phyloP scores from a whole-genome alignment of 2,329 filamentous ascomycete species.

The Claviceps sorghi region DNA sequence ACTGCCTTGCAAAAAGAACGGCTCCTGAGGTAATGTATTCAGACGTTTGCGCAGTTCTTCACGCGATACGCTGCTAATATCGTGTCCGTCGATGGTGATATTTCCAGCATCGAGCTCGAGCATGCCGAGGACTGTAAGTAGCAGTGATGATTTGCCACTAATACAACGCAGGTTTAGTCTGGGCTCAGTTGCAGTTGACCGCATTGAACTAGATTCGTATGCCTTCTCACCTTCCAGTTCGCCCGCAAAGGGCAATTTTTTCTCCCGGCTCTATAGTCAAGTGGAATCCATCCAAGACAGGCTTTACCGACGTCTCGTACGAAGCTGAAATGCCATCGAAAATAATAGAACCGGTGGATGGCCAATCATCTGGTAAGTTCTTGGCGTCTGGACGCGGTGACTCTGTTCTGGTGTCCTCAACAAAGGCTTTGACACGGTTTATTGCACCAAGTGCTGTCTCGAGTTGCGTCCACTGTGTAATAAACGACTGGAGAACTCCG shows the following conservation, averaged over 20 bases:
- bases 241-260: conserved; percentile 29
- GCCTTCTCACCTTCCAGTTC: conserved; percentile 20
- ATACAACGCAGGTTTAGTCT: not conserved
- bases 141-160: conserved; percentile 21
- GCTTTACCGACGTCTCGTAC: conserved; percentile 11
- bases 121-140: conserved; percentile 31
- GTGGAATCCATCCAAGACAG: conserved; percentile 15
- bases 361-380: conserved; percentile 12
- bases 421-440: conserved; percentile 14
- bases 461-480: conserved; percentile 19
- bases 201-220: not conserved
- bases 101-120: conserved; percentile 26
- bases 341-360: conserved; percentile 11
- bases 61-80: conserved; percentile 15
- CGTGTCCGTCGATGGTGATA: conserved; percentile 30
- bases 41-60: conserved; percentile 17
- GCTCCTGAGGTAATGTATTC: conserved; percentile 35
- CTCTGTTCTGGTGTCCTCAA: conserved; percentile 11
- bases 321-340: conserved; percentile 16
- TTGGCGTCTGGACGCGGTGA: conserved; percentile 8
- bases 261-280: conserved; percentile 19
- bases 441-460: conserved; percentile 16
- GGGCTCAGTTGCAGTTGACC: not conserved
- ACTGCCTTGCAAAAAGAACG: conserved; percentile 32
- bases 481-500: conserved; percentile 16